A percentile compares a stretch with the other conserved stretches of the same genome.
Conservation (phyloP, 116 monocot species). For the Papilionanthe hybrid region DNA sequence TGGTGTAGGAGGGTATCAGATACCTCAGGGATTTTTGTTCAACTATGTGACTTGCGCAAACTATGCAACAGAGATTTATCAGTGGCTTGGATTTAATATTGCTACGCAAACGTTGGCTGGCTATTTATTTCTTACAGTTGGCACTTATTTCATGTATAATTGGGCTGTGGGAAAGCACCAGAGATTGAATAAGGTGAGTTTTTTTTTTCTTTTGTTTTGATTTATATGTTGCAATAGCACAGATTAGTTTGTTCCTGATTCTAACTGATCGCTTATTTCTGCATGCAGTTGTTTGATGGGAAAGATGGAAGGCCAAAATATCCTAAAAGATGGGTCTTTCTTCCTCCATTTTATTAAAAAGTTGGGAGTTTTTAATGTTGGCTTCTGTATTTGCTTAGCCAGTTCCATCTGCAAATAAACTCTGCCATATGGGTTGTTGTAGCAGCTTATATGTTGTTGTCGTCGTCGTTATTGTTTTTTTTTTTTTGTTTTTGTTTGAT, state of each 20-base stretch:
- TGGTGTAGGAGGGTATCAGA: conserved; percentile 74
- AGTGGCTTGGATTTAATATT: conserved; percentile 92
- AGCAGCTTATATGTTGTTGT: not conserved
- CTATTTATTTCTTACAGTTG: conserved; percentile 77
- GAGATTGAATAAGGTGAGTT: conserved; percentile 75
- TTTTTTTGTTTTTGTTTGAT: not conserved
- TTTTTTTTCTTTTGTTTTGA: not conserved
- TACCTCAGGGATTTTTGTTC: conserved; percentile 82
- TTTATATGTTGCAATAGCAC: not conserved
- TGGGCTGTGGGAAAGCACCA: conserved; percentile 86
- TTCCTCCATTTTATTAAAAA: conserved; percentile 78
- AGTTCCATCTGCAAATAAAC: not conserved
- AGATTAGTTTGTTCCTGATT: not conserved
- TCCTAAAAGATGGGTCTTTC: conserved; percentile 84
- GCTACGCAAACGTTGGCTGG: conserved; percentile 92
- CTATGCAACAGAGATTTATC: conserved; percentile 94
- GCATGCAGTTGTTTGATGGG: conserved; percentile 84
- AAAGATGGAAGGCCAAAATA: conserved; percentile 87
- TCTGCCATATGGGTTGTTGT: not conserved
- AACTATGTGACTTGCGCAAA: conserved; percentile 91
- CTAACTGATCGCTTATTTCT: not conserved
- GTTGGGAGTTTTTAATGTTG: not conserved
- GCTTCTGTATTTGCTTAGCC: not conserved
- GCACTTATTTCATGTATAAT: conserved; percentile 77
- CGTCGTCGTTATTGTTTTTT: too few relatives aligned